These are phyloP conservation scores for Xylariaceae sp. DNA, from an alignment of 2,329 filamentous ascomycete species.

Conservation along the genomic window DNA sequence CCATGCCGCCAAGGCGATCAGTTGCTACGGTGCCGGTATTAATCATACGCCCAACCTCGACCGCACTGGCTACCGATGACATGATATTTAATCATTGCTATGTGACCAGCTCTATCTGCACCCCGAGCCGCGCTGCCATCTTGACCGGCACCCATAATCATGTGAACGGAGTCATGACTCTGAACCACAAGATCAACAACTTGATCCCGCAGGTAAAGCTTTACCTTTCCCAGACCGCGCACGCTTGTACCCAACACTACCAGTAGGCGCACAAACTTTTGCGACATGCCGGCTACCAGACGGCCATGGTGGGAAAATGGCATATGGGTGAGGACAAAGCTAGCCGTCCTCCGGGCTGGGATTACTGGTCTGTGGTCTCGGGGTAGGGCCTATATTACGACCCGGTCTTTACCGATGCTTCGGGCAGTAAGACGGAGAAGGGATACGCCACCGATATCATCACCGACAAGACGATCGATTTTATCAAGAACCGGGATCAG, in stretches of 20 bases:
- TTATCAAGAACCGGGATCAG: neutral
- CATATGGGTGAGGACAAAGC: slow-evolving; percentile 44
- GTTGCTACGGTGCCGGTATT: slow-evolving; percentile 44
- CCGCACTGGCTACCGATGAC: slow-evolving; percentile 42
- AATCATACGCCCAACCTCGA: slow-evolving; percentile 49
- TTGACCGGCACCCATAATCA: slow-evolving; percentile 48
- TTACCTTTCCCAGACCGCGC: too few relatives aligned
- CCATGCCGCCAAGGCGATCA: slow-evolving; percentile 4
- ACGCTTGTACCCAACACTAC: too few relatives aligned
- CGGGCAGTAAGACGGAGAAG: slow-evolving; percentile 24
- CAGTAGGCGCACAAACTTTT: too few relatives aligned
- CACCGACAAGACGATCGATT: slow-evolving; percentile 40
- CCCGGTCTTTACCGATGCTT: slow-evolving; percentile 41
- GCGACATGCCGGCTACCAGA: slow-evolving; percentile 41
- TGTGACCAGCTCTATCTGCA: slow-evolving; percentile 50
- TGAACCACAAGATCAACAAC: slow-evolving; percentile 34
- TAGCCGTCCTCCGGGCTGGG: slow-evolving; percentile 46
- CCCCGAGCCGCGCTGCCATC: slow-evolving; percentile 46
- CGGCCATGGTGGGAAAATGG: slow-evolving; percentile 52
- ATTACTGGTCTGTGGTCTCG: slow-evolving; percentile 47
- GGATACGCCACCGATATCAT: slow-evolving; percentile 51
- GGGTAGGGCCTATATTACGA: slow-evolving; percentile 51
- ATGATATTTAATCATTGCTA: slow-evolving; percentile 51
- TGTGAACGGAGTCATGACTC: slow-evolving; percentile 47
- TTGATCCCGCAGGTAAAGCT: slow-evolving; percentile 12